Evolutionary conservation across 116 monocot genomes (phyloP).

Genomic region (Papilionanthe hybrid): DNA sequence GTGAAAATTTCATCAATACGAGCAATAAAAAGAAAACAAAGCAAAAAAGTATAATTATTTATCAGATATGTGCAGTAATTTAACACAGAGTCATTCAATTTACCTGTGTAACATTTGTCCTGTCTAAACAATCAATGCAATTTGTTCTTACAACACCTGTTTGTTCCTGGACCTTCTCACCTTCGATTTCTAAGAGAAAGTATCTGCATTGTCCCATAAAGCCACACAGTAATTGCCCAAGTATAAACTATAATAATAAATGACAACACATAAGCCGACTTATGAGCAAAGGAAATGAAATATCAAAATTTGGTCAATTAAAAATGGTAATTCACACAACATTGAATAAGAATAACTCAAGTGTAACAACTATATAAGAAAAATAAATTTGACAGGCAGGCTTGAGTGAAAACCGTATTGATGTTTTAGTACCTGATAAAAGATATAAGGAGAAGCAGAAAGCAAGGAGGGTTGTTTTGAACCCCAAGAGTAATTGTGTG

Average conservation of each 20-base stretch:
- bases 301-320: background rate
- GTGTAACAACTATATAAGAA: background rate
- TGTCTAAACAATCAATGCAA: constrained; percentile 95
- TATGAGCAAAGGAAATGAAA: background rate
- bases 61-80: background rate
- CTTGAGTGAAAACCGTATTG: too few species aligned
- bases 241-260: background rate
- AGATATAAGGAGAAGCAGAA: too few species aligned
- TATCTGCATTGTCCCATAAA: constrained; percentile 40
- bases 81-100: constrained; percentile 2
- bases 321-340: background rate
- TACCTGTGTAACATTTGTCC: constrained; percentile 99
- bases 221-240: background rate
- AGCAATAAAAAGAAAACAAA: background rate
- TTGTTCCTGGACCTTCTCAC: constrained; percentile 72
- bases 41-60: background rate
- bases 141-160: constrained; percentile 80
- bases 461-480: too few species aligned
- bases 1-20: background rate
- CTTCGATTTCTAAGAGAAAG: constrained; percentile 59
- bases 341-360: background rate
- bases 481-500: too few species aligned
- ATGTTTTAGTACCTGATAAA: too few species aligned
- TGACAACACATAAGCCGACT: background rate
- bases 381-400: too few species aligned